Base-by-base conservation (phyloP, 2,329 filamentous ascomycete species). In the Ceratocystis colombiana region DNA sequence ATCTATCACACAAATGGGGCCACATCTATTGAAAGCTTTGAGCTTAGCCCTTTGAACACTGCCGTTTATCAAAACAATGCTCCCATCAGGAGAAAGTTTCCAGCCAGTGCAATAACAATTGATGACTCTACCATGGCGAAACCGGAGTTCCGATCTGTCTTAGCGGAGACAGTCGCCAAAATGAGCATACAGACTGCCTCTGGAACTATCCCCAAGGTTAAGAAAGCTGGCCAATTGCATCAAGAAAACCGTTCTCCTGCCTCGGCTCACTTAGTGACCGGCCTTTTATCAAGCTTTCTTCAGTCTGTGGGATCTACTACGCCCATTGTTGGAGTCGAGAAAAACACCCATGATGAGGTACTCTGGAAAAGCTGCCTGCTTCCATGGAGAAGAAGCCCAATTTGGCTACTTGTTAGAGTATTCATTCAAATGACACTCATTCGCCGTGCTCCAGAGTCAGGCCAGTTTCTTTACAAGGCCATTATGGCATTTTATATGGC, bases 331-430 rank as follows among this genome's bases (percentile, higher is more conserved):
- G 72, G 74, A 0, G 75, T 85, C n/a, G 73, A 69, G 55, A 86
- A 85, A 67, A 74, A 79, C 37, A 81, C 79, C 0, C 78, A 80
- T 1, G 82, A 85, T 48, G 82, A 85, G 15, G 76, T 84, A 0
- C 66, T 81, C 8, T 84, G 76, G 74, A 67, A 70, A 1, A 61
- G 67, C 1, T 61, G 63, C 10, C 50, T 64, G 2, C 30, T 66
- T 1, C 79, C 79, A 0, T 85, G 82, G 82, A 73, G 77, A 10
- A 72, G 79, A 57, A 84, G 82, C 12, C 74, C 82, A 0, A 67
- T 80, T 0, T 86, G 82, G 82, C 73, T 86, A 0, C 73, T 84
- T 0, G 65, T 85, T 2, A 79, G 83, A 0, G 80, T 84, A 0
- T 71, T 75, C 0, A 68, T 84, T 1, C 81, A 85, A 64, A 69